phyloP scores from a whole-genome alignment of 2,329 filamentous ascomycete genomes.

The Calcarisporium arbuscula region DNA sequence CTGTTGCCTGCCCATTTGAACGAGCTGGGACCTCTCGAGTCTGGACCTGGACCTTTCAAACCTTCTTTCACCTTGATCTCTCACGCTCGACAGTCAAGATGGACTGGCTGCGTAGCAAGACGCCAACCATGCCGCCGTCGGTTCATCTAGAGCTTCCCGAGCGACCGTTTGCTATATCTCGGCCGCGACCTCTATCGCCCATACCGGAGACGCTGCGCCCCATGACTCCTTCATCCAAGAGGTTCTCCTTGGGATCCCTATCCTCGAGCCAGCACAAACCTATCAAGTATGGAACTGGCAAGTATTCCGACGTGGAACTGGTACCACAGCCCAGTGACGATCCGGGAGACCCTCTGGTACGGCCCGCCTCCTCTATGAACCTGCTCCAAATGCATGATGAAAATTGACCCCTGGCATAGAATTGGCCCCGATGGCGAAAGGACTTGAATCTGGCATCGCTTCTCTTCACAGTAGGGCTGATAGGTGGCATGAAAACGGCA shows the following conservation, averaged over 20 bases:
- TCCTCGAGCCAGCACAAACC: conserved; percentile 17
- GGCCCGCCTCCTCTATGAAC: conserved; percentile 12
- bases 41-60: too few relatives aligned
- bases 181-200: too few relatives aligned
- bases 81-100: too few relatives aligned
- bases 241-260: conserved; percentile 10
- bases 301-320: conserved; percentile 36
- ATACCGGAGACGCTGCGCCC: conserved; percentile 7
- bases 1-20: too few relatives aligned
- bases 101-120: too few relatives aligned
- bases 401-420: conserved; percentile 26
- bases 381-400: not conserved
- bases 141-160: too few relatives aligned
- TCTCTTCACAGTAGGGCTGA: conserved; percentile 38
- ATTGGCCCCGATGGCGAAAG: conserved; percentile 51
- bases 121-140: not conserved
- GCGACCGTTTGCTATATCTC: too few relatives aligned
- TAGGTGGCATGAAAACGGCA: conserved; percentile 48
- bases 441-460: conserved; percentile 41
- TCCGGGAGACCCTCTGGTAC: conserved; percentile 46
- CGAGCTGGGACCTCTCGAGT: too few relatives aligned
- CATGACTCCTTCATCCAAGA: conserved; percentile 9
- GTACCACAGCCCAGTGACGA: conserved; percentile 51
- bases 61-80: too few relatives aligned
- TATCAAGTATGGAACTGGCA: conserved; percentile 43